These are phyloP conservation scores for Solanum chmielewskii DNA, from an alignment of 257 asterid species.

Conservation along the genomic window DNA sequence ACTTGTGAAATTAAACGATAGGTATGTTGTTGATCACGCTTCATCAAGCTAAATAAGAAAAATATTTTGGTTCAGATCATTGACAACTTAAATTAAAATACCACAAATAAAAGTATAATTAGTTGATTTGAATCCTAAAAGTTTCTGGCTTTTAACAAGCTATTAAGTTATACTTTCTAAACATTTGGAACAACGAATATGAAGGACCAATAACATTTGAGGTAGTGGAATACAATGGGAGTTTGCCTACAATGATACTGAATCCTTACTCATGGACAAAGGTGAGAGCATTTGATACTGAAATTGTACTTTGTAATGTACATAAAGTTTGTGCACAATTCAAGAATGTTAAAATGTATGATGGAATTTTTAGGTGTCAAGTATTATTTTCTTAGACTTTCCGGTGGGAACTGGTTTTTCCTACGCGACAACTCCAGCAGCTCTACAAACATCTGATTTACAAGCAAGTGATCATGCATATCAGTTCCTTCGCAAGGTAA, in stretches of 20 bases:
- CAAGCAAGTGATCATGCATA: background rate
- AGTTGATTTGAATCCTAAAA: background rate
- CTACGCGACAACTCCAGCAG: background rate
- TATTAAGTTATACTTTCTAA: background rate
- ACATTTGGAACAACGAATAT: too few relatives aligned
- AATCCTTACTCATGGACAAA: constrained; percentile 6
- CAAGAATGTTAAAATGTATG: background rate
- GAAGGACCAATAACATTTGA: constrained; percentile 5
- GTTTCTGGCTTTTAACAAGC: background rate
- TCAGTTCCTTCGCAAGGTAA: constrained; percentile 4
- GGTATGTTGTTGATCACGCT: background rate
- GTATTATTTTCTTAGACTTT: background rate
- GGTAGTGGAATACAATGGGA: constrained; percentile 5
- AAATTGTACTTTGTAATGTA: background rate
- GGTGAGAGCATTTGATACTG: background rate
- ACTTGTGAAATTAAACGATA: background rate
- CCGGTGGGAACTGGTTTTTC: constrained; percentile 5
- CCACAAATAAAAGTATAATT: background rate
- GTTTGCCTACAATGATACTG: background rate
- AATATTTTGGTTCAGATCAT: background rate
- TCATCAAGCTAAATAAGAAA: background rate
- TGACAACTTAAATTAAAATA: background rate
- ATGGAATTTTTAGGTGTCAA: background rate
- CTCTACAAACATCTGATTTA: background rate
- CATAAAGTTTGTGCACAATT: background rate